Evolutionary conservation across 495 filamentous ascomycete species (phyloP), one percentile per base, ranked within the genome.

Genomic region (Choiromyces venosus): DNA sequence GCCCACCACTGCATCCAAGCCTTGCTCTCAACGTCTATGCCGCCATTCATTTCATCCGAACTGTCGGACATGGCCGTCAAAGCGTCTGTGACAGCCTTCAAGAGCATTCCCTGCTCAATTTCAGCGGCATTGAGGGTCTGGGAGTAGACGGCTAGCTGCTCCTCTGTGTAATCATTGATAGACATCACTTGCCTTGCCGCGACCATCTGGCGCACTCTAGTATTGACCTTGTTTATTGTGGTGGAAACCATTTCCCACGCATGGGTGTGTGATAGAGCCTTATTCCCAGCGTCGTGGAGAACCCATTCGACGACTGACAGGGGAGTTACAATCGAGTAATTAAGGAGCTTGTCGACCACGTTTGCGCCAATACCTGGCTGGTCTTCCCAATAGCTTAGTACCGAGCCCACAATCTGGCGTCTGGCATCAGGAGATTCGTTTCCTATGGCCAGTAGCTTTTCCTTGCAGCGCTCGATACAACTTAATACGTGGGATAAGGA

Each of bases 301-400:
- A 91, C 93, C 96, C 96, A 99, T 80, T 94, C 88, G 72, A 97
- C 86, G 61, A 99, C 93, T 38, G 88, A 88, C 42, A 87, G 82
- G 0, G 95, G 95, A 14, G 88, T 91, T 10, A 99, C 86, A 74
- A 99, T 96, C 44, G 91, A 93, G 85, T 98, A 99, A 82, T 99
- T 99, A 37, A 99, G 90, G 5, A 99, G 86, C 84, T 97, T 98
- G 85, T 99, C 95, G 71, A 98, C 87, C 78, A 99, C 94, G 78
- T 91, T 91, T 79, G 97, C 90, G 39, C 93, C 96, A 61, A 97
- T 89, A 40, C 95, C 95, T 0, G 95, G 93, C 76, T 98, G 95
- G 70, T 94, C 90, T 52, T 87, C 86, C 95, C 95, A 99, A 84
- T 97, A 98, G 19, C 89, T 88, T 85, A 97, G 90, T 38, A 97